Conservation (phyloP, 371 early-diverging fungal genomes). For the Mucor ambiguus region DNA sequence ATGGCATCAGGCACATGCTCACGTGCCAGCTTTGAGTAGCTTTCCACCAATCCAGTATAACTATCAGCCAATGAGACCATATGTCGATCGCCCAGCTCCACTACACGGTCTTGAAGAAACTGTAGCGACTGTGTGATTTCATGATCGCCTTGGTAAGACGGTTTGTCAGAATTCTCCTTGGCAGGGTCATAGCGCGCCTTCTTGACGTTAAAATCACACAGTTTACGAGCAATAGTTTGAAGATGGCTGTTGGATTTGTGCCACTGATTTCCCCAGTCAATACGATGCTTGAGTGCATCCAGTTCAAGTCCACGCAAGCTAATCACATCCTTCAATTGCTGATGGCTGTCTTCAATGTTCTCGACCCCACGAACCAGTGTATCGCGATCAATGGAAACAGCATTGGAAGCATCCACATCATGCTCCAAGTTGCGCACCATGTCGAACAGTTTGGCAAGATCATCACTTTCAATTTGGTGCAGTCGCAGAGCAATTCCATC, state of each 20-base stretch:
- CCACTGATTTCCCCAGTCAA: conserved; percentile 45
- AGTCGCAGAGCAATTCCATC: conserved; percentile 37
- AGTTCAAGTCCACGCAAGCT: conserved; percentile 27
- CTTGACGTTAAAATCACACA: conserved; percentile 47
- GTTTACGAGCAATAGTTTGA: conserved; percentile 40
- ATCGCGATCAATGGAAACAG: conserved; percentile 41
- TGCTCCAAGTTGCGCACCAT: conserved; percentile 35
- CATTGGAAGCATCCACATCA: conserved; percentile 43
- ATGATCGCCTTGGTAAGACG: conserved; percentile 36
- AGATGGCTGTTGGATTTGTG: conserved; percentile 42
- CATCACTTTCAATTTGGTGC: conserved; percentile 43
- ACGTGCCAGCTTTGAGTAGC: conserved; percentile 3
- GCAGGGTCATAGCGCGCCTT: conserved; percentile 45
- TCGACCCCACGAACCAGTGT: conserved; percentile 33
- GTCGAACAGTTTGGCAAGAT: conserved; percentile 32
- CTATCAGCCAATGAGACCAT: conserved; percentile 7
- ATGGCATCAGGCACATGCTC: conserved; percentile 24
- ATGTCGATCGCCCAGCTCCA: conserved; percentile 36
- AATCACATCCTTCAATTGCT: conserved; percentile 27
- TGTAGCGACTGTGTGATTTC: conserved; percentile 40
- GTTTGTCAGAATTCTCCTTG: conserved; percentile 38
- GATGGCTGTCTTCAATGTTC: conserved; percentile 28
- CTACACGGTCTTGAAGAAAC: conserved; percentile 35
- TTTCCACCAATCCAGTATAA: conserved; percentile 11
- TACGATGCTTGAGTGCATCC: conserved; percentile 34